A percentile compares a stretch with the other conserved stretches of the same genome.
phyloP scores from a whole-genome alignment of 139 green algal genomes.

The Chlamydomonas sp. region DNA sequence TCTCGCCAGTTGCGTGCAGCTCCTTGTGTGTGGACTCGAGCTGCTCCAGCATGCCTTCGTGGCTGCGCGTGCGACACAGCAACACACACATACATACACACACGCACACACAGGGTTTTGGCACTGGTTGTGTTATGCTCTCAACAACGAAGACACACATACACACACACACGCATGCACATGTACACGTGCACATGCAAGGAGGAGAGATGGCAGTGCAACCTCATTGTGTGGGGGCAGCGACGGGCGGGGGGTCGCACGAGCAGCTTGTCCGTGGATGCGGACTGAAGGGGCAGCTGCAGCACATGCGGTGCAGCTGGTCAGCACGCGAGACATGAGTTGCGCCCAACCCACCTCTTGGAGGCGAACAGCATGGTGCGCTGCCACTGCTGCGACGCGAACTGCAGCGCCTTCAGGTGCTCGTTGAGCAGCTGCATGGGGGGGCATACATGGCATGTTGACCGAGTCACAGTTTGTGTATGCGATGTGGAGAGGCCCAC shows the following conservation, averaged over 20 bases:
- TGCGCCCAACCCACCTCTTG: slow-evolving; percentile 22
- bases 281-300: too few relatives aligned
- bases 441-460: too few relatives aligned
- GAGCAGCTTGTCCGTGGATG: too few relatives aligned
- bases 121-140: not conserved
- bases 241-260: too few relatives aligned
- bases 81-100: not conserved
- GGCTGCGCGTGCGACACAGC: slow-evolving; percentile 15
- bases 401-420: slow-evolving; percentile 35
- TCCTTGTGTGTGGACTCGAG: slow-evolving; percentile 31
- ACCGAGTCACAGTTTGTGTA: too few relatives aligned
- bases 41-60: slow-evolving; percentile 39
- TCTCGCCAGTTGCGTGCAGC: slow-evolving; percentile 22
- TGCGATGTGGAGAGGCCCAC: not conserved
- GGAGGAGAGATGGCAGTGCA: too few relatives aligned
- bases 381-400: slow-evolving; percentile 38
- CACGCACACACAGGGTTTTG: not conserved
- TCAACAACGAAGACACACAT: too few relatives aligned
- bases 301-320: not conserved
- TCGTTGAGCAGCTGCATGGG: slow-evolving; percentile 24
- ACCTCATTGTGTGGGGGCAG: too few relatives aligned
- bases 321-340: not conserved
- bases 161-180: too few relatives aligned
- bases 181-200: too few relatives aligned
- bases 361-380: slow-evolving; percentile 38